phyloP scores from a whole-genome alignment of 805 yeast genomes.

The Starmera dryadoides region DNA sequence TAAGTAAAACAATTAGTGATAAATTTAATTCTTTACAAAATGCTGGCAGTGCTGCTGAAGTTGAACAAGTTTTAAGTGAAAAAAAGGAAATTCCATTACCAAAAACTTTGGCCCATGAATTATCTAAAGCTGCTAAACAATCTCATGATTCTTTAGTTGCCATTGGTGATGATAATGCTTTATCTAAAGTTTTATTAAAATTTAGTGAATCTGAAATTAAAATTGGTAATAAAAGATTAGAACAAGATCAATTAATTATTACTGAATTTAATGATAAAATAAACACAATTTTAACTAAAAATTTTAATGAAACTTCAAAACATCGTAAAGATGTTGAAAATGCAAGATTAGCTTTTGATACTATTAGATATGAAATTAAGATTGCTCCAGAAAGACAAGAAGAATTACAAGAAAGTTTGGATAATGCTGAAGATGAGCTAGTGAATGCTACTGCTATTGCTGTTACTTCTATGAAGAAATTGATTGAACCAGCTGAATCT shows the following conservation, averaged over 20 bases:
- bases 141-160: slow-evolving; percentile 38
- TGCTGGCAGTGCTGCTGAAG: slow-evolving; percentile 61
- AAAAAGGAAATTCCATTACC: slow-evolving; percentile 32
- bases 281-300: slow-evolving; percentile 42
- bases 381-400: slow-evolving; percentile 15
- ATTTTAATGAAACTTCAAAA: slow-evolving; percentile 52
- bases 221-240: slow-evolving; percentile 61
- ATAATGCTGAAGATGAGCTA: slow-evolving; percentile 67
- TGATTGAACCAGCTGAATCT: slow-evolving; percentile 61
- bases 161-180: slow-evolving; percentile 20
- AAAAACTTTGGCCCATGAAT: slow-evolving; percentile 68
- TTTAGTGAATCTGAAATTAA: slow-evolving; percentile 50
- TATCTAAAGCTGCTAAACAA: slow-evolving; percentile 46
- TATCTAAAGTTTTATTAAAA: slow-evolving; percentile 27
- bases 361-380: slow-evolving; percentile 52
- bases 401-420: slow-evolving; percentile 24
- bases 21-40: slow-evolving; percentile 53
- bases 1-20: slow-evolving; percentile 47
- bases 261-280: slow-evolving; percentile 53
- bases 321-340: slow-evolving; percentile 63
- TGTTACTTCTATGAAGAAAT: slow-evolving; percentile 68
- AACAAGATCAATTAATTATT: slow-evolving; percentile 59
- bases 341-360: slow-evolving; percentile 64
- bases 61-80: slow-evolving; percentile 45
- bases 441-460: slow-evolving; percentile 75